Evolutionary conservation across 2,329 filamentous ascomycete genomes (phyloP), one percentile per base, ranked within the genome.

Genomic region (Lecanicillium sp.): DNA sequence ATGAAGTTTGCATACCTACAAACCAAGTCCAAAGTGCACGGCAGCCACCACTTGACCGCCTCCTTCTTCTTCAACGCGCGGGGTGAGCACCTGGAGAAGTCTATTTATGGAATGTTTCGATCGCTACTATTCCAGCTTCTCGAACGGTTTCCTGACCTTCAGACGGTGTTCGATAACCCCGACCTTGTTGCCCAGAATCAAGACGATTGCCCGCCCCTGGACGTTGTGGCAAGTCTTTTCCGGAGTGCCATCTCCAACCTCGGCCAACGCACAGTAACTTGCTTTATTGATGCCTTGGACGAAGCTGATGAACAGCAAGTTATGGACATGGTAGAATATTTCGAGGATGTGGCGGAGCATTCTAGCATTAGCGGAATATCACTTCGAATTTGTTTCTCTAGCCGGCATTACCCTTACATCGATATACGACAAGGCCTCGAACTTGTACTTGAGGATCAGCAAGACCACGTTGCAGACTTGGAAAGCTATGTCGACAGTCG

Each of bases 61-160:
- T 64, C 60, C 1, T 72, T 70, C 51, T 74, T 72, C 50, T 73
- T 72, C 56, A 66, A 71, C 39, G 67, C 67, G 0, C 51, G 65
- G 39, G 69, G 68, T 0, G 51, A 55, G 0, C 22, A 51, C 4
- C 48, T 70, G 8, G 68, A 77, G 33, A 71, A 57, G 37, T 64
- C 69, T 0, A 56, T 59, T 0, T 18, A 53, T 0, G 73, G 74
- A 0, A 61, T 78, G 51, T 75, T 73, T 44, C 60, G 71, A 3
- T 70, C 69, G 0, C 39, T 78, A 1, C 39, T 77, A 0, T 44
- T 56, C 2, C 69, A 77, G 29, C 49, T 77, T 0, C 49, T 77
- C 0, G 17, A 55, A 0, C 45, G 51, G 1, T 41, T 53, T 1
- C 52, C 58, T 0, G 51, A 62, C 0, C 49, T 71, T 0, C 58